These are phyloP conservation scores for Pisolithus microcarpus DNA, from an alignment of 768 basidiomycete species.

Conservation along the genomic window DNA sequence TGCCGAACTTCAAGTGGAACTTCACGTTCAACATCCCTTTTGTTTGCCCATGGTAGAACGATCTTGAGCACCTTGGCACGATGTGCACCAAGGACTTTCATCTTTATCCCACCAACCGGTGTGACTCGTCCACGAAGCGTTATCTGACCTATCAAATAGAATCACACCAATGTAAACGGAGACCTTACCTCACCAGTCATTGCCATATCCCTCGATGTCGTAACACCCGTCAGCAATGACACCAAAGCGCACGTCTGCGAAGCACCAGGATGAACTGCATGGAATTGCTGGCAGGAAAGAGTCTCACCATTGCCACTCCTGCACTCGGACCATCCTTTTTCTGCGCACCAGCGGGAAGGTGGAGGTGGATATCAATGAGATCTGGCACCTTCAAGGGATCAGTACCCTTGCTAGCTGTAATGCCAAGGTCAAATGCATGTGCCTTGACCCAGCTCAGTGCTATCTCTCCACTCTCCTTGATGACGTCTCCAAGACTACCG, in stretches of 20 bases:
- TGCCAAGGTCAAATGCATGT: conserved; percentile 71
- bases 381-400: conserved; percentile 73
- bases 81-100: conserved; percentile 86
- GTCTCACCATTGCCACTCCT: conserved; percentile 74
- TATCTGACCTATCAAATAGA: conserved; percentile 36
- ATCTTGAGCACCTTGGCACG: conserved; percentile 78
- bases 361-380: conserved; percentile 77
- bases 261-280: not conserved
- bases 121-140: conserved; percentile 78
- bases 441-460: conserved; percentile 91
- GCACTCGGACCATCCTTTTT: conserved; percentile 94
- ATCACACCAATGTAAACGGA: not conserved
- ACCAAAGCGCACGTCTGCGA: conserved; percentile 75
- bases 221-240: conserved; percentile 71
- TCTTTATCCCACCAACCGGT: conserved; percentile 86
- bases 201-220: conserved; percentile 65
- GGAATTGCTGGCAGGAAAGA: not conserved
- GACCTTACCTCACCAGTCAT: conserved; percentile 81
- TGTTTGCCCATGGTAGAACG: conserved; percentile 77
- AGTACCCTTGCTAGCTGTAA: conserved; percentile 60
- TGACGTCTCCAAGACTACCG: conserved; percentile 82
- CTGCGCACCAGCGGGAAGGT: conserved; percentile 84
- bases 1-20: conserved; percentile 64
- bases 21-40: conserved; percentile 84
- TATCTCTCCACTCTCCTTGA: conserved; percentile 86